Evolutionary conservation across 805 yeast genomes (phyloP).

Genomic region (Candida oleophila): DNA sequence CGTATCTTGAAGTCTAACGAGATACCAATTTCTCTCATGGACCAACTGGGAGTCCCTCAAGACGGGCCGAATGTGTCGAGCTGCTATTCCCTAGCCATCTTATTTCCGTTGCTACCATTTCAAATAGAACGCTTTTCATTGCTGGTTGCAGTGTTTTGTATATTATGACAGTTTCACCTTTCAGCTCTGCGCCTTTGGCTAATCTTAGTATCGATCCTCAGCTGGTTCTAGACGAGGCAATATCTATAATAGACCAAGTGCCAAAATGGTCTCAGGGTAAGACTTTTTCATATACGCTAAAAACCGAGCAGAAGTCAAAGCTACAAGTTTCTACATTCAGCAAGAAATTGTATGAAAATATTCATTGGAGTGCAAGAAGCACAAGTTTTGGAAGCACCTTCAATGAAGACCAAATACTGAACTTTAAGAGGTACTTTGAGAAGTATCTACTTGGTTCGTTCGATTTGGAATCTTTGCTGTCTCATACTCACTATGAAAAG

Average conservation of each 20-base stretch:
- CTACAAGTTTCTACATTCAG: neutral
- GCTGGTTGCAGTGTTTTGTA: neutral
- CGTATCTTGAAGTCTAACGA: too few relatives aligned
- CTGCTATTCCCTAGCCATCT: too few relatives aligned
- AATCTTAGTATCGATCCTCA: neutral
- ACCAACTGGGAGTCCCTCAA: too few relatives aligned
- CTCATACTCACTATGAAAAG: constrained; percentile 37
- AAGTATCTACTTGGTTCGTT: constrained; percentile 8
- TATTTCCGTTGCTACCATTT: too few relatives aligned
- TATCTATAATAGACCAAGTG: constrained; percentile 1
- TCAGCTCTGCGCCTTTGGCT: neutral
- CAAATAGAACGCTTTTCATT: too few relatives aligned
- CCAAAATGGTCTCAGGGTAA: neutral
- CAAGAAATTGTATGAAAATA: neutral
- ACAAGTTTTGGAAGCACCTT: neutral
- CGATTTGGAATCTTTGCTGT: constrained; percentile 12
- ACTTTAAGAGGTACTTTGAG: constrained; percentile 6
- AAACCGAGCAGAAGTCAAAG: neutral
- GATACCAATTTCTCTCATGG: too few relatives aligned
- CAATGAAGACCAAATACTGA: neutral
- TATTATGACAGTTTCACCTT: neutral
- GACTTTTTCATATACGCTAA: neutral
- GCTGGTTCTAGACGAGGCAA: neutral
- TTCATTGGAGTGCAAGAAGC: constrained; percentile 5
- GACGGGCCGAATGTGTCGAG: too few relatives aligned